phyloP scores from a whole-genome alignment of 495 filamentous ascomycete genomes.

The Penicillium canescens region DNA sequence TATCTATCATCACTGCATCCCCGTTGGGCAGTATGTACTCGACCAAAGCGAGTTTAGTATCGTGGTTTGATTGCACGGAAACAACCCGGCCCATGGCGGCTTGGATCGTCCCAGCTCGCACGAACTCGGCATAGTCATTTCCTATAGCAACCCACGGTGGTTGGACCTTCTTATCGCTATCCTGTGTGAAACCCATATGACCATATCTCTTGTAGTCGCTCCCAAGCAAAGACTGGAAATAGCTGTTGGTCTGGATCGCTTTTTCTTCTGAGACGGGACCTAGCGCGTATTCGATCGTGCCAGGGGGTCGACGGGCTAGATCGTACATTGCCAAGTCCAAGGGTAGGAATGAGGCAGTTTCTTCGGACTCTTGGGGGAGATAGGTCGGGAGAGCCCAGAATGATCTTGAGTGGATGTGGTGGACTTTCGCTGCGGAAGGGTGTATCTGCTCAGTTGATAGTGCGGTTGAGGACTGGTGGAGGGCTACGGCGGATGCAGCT shows the following conservation, averaged over 20 bases:
- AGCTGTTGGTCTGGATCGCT: conserved; percentile 50
- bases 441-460: conserved; percentile 42
- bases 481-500: conserved; percentile 69
- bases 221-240: conserved; percentile 58
- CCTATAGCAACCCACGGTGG: conserved; percentile 67
- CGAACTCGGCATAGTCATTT: conserved; percentile 71
- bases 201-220: conserved; percentile 54
- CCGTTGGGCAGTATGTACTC: conserved; percentile 35
- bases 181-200: conserved; percentile 6
- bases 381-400: conserved; percentile 73
- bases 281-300: conserved; percentile 55
- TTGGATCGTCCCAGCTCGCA: conserved; percentile 62
- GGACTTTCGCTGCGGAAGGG: conserved; percentile 41
- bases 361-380: conserved; percentile 43
- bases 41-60: conserved; percentile 25
- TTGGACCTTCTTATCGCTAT: conserved; percentile 26
- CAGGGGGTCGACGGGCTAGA: conserved; percentile 55
- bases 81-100: conserved; percentile 33
- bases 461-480: conserved; percentile 61
- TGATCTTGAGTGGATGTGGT: conserved; percentile 69
- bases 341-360: conserved; percentile 62
- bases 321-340: conserved; percentile 79
- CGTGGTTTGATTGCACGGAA: conserved; percentile 18
- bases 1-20: conserved; percentile 32
- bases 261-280: conserved; percentile 59